Evolutionary conservation across 192 early-diverging fungal genomes (phyloP), one percentile per base, ranked within the genome.

Genomic region (Podila minutissima): DNA sequence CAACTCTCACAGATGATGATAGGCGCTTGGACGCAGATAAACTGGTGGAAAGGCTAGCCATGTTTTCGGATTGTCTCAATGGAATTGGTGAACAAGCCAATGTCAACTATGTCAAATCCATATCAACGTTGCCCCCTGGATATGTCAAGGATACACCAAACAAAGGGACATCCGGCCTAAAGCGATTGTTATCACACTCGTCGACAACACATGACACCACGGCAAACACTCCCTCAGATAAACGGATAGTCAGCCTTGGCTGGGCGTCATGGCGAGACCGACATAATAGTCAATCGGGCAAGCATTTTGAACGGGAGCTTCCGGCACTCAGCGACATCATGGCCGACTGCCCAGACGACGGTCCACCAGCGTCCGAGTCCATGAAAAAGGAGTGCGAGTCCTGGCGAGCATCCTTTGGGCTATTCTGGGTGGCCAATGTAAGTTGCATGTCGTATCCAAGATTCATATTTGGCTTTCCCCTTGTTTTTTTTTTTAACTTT

Each of bases 401-500:
- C 4, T 81, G 77, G 77, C 62, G 59, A 4, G 28, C 63, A 4
- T 73, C 67, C 46, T 73, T 81, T 73, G 77, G 77, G 2, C 71
- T 81, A 24, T 81, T 81, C 41, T 81, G 77, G 77, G 75, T 79
- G 4, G 75, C 75, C 13, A 59, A 64, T 33, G 75, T 79, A 79
- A 70, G 62, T 55, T 55, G n/a, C 53, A 8, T 26, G n/a, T 55
- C 53, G 17, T 24, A 55, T 55, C 4, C 53, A 55, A 17, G 53
- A n/a, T 53, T 20, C 20, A n/a, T 26, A 10, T 24, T 24, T 24
- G n/a, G 20, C 4, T 9, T 55, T 19, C 49, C 33, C 29, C 3
- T 12, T 41, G 5, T 41, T 46, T 13, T 66, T 28, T 17, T 11
- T 31, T 49, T 24, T 46, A 24, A 58, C 29, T 32, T 7, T 59